These are phyloP conservation scores for Trichoderma afroharzianum DNA, from an alignment of 2,329 filamentous ascomycete genomes.

Conservation along the genomic window DNA sequence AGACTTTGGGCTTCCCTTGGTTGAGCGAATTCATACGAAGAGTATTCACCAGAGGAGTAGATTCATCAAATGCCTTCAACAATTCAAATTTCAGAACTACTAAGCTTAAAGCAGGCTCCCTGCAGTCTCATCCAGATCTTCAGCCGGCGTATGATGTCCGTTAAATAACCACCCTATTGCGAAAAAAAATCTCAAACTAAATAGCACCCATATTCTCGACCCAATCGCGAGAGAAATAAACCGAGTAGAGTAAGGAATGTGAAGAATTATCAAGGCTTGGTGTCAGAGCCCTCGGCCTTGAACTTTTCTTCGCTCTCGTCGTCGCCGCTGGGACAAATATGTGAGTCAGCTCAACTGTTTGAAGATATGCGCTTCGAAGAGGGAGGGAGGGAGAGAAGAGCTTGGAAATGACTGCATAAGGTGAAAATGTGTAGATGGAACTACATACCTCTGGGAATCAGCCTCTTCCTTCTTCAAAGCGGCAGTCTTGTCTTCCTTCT, in stretches of 20 bases:
- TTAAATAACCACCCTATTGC: neutral
- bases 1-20: neutral
- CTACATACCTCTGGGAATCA: neutral
- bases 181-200: neutral
- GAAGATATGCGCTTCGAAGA: neutral
- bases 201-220: neutral
- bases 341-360: neutral
- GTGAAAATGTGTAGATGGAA: neutral
- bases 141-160: neutral
- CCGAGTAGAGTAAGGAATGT: neutral
- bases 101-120: neutral
- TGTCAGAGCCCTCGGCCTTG: neutral
- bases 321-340: neutral
- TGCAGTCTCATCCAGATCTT: neutral
- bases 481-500: conserved; percentile 26
- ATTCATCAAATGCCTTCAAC: neutral
- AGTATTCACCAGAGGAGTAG: neutral
- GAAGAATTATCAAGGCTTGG: neutral
- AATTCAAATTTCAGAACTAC: neutral
- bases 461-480: conserved; percentile 22
- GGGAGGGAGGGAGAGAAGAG: neutral
- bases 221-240: neutral
- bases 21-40: neutral
- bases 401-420: too few relatives aligned
- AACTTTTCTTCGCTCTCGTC: neutral